phyloP scores from a whole-genome alignment of 345 rosid genomes.

The Mercurialis annua region DNA sequence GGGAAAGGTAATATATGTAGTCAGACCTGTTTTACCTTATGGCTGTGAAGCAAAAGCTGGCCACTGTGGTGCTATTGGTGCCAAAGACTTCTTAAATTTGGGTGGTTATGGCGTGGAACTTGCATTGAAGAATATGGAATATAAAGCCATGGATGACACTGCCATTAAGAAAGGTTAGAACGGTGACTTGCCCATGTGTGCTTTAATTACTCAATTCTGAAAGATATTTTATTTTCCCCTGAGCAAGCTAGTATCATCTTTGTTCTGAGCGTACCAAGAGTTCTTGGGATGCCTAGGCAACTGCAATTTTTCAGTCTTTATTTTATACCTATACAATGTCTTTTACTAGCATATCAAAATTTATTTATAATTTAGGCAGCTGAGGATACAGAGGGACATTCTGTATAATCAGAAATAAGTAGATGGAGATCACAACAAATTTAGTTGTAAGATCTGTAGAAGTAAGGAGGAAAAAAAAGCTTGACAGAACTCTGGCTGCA shows the following conservation, averaged over 20 bases:
- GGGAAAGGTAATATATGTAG: constrained; percentile 85
- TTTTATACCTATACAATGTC: not conserved
- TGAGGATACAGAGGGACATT: too few relatives aligned
- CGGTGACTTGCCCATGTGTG: not conserved
- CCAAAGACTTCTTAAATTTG: constrained; percentile 66
- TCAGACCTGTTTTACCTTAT: constrained; percentile 85
- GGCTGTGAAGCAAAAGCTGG: constrained; percentile 77
- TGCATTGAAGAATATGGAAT: constrained; percentile 98
- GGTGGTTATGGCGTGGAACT: constrained; percentile 99
- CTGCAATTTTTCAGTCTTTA: not conserved
- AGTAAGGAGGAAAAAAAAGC: too few relatives aligned
- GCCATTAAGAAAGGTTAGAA: constrained; percentile 79
- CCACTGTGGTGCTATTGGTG: constrained; percentile 81
- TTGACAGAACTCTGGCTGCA: too few relatives aligned
- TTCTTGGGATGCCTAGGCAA: not conserved
- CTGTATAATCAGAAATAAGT: too few relatives aligned
- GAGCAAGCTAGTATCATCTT: not conserved
- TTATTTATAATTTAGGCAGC: not conserved
- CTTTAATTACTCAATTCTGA: not conserved
- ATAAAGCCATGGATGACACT: constrained; percentile 98
- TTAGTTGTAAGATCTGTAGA: too few relatives aligned
- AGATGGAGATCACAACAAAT: too few relatives aligned
- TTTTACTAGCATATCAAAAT: not conserved
- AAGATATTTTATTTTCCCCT: not conserved
- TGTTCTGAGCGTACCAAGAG: not conserved